These are phyloP conservation scores for Pseudonitzschia delicatissima DNA, from an alignment of 108 stramenopile genomes.

Conservation along the genomic window DNA sequence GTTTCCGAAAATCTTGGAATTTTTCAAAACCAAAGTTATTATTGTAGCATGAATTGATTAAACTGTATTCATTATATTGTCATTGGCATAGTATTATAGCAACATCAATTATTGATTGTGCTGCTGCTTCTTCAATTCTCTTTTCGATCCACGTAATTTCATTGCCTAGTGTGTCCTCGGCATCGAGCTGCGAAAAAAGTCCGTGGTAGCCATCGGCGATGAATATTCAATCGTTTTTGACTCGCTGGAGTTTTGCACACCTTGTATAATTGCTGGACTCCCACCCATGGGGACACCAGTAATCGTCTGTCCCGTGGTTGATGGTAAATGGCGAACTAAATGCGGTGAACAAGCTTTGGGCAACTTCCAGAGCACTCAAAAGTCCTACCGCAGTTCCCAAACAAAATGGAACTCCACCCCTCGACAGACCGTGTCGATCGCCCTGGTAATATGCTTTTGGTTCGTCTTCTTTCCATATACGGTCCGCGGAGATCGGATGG, in stretches of 20 bases:
- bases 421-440: not conserved
- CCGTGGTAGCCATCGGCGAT: slow-evolving; percentile 35
- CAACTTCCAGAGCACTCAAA: slow-evolving; percentile 23
- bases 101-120: no score
- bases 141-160: slow-evolving; percentile 21
- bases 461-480: slow-evolving; percentile 39
- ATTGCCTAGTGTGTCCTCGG: slow-evolving; percentile 17
- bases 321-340: slow-evolving; percentile 32
- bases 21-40: no score
- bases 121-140: not conserved
- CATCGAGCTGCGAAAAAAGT: slow-evolving; percentile 26
- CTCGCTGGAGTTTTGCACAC: slow-evolving; percentile 10
- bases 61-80: no score
- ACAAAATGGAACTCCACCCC: slow-evolving; percentile 20
- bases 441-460: not conserved
- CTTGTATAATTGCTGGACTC: slow-evolving; percentile 25
- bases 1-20: no score
- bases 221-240: slow-evolving; percentile 13
- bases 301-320: slow-evolving; percentile 39
- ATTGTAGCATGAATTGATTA: no score
- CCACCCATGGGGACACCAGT: slow-evolving; percentile 36
- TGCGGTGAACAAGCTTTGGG: slow-evolving; percentile 18
- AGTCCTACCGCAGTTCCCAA: slow-evolving; percentile 37
- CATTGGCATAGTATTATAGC: no score
- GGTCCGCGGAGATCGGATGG: slow-evolving; percentile 36